These are phyloP conservation scores for Chenopodium berlandieri DNA, from an alignment of 148 eudicot species.

Conservation along the genomic window DNA sequence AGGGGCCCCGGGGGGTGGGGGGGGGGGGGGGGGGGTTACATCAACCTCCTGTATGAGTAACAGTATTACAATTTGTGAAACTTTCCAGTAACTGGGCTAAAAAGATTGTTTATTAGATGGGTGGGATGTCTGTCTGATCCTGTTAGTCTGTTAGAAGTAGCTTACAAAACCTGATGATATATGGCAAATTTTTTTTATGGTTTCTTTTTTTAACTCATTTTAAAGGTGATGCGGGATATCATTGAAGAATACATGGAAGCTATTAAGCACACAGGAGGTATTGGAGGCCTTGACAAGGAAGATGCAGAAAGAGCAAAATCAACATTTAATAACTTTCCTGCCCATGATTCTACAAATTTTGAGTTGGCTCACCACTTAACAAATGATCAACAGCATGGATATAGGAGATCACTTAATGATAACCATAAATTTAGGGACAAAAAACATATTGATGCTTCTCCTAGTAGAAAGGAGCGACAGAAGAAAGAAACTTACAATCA, in stretches of 20 bases:
- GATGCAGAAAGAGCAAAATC: constrained; percentile 34
- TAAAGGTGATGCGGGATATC: constrained; percentile 82
- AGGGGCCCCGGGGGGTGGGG: too few relatives aligned
- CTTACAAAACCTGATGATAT: neutral
- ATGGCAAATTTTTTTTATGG: too few relatives aligned
- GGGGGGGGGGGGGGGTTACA: too few relatives aligned
- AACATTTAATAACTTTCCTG: constrained; percentile 33
- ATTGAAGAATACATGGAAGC: constrained; percentile 85
- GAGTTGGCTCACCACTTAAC: constrained; percentile 20
- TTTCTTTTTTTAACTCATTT: neutral
- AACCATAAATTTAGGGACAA: constrained; percentile 18
- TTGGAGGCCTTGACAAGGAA: constrained; percentile 43
- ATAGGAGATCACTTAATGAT: constrained; percentile 30
- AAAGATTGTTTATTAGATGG: too few relatives aligned
- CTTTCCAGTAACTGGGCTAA: too few relatives aligned
- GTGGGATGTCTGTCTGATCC: too few relatives aligned
- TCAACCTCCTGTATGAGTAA: too few relatives aligned
- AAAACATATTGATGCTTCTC: constrained; percentile 21
- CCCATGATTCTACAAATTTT: constrained; percentile 24
- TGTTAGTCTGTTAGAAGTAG: neutral
- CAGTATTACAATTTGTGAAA: too few relatives aligned
- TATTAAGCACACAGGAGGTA: constrained; percentile 69
- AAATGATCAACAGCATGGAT: constrained; percentile 27
- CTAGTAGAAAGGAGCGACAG: constrained; percentile 23
- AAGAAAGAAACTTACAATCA: constrained; percentile 33